These are phyloP conservation scores for Xylariaceae sp. DNA, from an alignment of 2,329 filamentous ascomycete genomes.

Conservation along the genomic window DNA sequence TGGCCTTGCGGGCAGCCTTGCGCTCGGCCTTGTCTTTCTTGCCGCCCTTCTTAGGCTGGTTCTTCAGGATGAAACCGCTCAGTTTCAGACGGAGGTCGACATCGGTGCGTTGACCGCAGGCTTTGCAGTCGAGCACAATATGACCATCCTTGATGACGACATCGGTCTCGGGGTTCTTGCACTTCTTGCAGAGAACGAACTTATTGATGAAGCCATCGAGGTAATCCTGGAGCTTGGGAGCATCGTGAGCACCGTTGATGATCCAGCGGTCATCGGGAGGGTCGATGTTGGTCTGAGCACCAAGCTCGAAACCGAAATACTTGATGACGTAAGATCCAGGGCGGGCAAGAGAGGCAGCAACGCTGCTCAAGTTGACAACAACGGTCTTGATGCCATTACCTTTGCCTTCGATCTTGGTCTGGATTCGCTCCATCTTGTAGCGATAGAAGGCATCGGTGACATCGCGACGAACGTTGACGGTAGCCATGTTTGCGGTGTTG, in stretches of 20 bases:
- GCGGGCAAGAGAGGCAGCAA: constrained; percentile 84
- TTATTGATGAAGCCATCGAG: constrained; percentile 97
- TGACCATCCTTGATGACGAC: constrained; percentile 88
- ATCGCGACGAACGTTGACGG: constrained; percentile 97
- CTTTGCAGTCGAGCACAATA: constrained; percentile 96
- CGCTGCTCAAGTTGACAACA: constrained; percentile 91
- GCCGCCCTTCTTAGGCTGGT: constrained; percentile 78
- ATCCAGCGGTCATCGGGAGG: constrained; percentile 98
- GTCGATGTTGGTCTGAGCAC: constrained; percentile 96
- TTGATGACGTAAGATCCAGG: constrained; percentile 96
- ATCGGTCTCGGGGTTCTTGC: constrained; percentile 98
- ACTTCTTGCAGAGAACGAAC: constrained; percentile 99
- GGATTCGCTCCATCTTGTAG: constrained; percentile 99
- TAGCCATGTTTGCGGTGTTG: constrained; percentile 71
- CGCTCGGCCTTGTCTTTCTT: constrained; percentile 91
- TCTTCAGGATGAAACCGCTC: constrained; percentile 95
- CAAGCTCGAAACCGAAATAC: constrained; percentile 98
- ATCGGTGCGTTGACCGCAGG: constrained; percentile 86
- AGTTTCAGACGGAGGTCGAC: constrained; percentile 93
- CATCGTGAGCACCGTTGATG: constrained; percentile 97
- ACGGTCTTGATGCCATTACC: constrained; percentile 99
- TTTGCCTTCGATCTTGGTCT: constrained; percentile 99
- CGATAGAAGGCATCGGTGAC: constrained; percentile 98
- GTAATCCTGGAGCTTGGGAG: constrained; percentile 92
- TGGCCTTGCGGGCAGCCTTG: constrained; percentile 87